phyloP scores from a whole-genome alignment of 305 asterid genomes.

The Fraxinus ornus region DNA sequence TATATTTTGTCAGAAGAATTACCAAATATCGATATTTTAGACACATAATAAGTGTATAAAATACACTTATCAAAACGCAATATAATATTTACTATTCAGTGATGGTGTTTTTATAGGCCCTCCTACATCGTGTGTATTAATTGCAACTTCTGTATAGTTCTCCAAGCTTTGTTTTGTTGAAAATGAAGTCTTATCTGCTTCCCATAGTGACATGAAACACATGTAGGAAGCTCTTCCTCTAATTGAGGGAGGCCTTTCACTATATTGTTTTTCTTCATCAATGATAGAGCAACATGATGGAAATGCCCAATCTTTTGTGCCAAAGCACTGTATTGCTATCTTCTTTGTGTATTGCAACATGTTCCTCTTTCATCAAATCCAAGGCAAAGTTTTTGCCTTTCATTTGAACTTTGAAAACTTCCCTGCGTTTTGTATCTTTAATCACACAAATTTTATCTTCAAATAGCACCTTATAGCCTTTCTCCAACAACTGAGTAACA shows the following conservation, averaged over 20 bases:
- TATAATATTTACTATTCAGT: no score
- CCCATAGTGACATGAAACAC: not conserved
- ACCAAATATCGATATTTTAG: no score
- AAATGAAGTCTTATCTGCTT: not conserved
- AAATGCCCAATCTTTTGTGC: not conserved
- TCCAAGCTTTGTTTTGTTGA: not conserved
- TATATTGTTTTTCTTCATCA: not conserved
- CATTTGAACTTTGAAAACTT: conserved; percentile 5
- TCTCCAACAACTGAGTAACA: no score
- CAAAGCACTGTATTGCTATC: not conserved
- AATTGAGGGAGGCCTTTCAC: not conserved
- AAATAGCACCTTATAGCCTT: no score
- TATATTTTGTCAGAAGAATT: no score
- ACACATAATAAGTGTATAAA: no score
- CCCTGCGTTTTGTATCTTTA: not conserved
- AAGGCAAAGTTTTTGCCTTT: not conserved
- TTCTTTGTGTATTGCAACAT: not conserved
- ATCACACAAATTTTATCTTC: no score
- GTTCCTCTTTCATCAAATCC: not conserved
- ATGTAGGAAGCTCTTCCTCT: not conserved
- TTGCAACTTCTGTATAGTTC: not conserved
- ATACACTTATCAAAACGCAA: no score
- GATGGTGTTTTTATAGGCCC: not conserved
- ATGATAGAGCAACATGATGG: not conserved
- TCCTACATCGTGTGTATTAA: not conserved